Evolutionary conservation across 257 asterid species (phyloP), one percentile per base, ranked within the genome.

Genomic region (Scutellaria galericulata): DNA sequence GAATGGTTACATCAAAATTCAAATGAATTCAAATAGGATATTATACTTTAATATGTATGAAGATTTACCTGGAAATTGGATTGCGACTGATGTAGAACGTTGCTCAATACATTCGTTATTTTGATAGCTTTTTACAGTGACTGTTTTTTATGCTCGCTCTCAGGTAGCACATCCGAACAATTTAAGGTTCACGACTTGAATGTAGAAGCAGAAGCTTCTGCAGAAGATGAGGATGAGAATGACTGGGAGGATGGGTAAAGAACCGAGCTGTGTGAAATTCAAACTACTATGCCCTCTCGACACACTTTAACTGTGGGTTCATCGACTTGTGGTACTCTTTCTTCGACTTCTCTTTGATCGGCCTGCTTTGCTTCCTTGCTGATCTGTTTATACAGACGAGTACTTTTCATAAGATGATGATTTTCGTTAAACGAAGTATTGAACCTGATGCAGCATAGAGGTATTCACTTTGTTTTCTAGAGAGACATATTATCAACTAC

Each of bases 181-280:
- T 86, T 73, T 69, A 91, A 89, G 75, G 92, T 87, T 12, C 46
- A 82, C 7, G 96, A 91, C 90, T 79, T 91, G 64, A 91, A 91
- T 42, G 86, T 87, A 53, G 87, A 86, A 84, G 97, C 95, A 39
- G 95, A 81, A 71, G 89, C 86, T 79, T 58, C 78, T 45, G 88
- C 80, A 20, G 88, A 84, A 1, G 94, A 86, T 0, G 89, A 86
- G 42, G 96, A 88, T 46, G 94, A 75, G 62, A 75, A 85, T 5
- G 96, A 87, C 77, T 91, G 97, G 97, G 96, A 91, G 73, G 96
- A 91, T 37, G 97, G 96, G 20, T 90, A 67, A 83, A 68, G 8
- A 47, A 27, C 41, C 58, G 11, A 41, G 24, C 37, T 50, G 13
- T 50, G 13, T 48, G 63, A 68, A 54, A 59, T 63, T 60, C 7